Evolutionary conservation across 805 yeast species (phyloP).

Genomic region (Vanderwaltozyma yarrowii): DNA sequence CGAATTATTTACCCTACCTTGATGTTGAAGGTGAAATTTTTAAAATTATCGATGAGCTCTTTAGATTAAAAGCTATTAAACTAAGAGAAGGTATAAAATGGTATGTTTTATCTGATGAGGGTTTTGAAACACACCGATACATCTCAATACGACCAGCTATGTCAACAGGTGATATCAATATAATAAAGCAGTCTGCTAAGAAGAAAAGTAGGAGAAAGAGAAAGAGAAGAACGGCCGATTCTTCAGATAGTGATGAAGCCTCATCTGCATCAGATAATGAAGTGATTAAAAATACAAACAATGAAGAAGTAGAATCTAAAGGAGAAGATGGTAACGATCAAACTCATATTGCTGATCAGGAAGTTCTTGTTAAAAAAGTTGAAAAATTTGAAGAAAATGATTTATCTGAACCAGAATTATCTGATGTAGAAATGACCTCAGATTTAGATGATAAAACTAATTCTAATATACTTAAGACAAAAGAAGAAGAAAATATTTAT

Average conservation of each 20-base stretch:
- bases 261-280: slow-evolving; percentile 27
- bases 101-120: too few species aligned
- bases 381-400: slow-evolving; percentile 12
- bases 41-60: too few species aligned
- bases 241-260: slow-evolving; percentile 37
- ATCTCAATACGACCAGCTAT: too few species aligned
- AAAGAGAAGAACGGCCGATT: slow-evolving; percentile 76
- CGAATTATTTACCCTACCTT: too few species aligned
- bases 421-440: slow-evolving; percentile 7
- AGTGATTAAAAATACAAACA: slow-evolving; percentile 5
- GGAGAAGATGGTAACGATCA: neutral
- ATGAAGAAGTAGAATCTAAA: slow-evolving; percentile 6
- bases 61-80: too few species aligned
- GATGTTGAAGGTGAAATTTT: too few species aligned
- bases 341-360: too few species aligned
- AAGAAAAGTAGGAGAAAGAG: slow-evolving; percentile 47
- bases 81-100: too few species aligned
- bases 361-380: neutral
- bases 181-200: slow-evolving; percentile 3
- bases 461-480: slow-evolving; percentile 8
- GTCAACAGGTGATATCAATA: neutral
- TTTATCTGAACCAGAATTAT: slow-evolving; percentile 28
- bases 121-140: too few species aligned
- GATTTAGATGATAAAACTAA: slow-evolving; percentile 4
- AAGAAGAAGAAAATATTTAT: slow-evolving; percentile 5